Base-by-base conservation (phyloP, 352 stramenopile genomes). In the Globisporangium rhizosaccharum region DNA sequence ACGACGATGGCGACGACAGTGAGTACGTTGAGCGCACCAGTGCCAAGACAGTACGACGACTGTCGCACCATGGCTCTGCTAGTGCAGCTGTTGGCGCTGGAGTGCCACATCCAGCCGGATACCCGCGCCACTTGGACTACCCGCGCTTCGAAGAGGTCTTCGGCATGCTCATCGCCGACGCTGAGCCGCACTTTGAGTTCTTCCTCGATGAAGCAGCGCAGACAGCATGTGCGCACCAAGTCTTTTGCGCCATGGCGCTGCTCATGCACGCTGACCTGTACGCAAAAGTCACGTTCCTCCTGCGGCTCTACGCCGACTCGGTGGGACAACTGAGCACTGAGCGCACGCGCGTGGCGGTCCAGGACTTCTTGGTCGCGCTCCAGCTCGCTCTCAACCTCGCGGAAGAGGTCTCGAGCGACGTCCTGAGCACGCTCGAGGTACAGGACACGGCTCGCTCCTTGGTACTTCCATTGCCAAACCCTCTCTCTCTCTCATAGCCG, bases 121-220 rank as follows among this genome's bases (percentile, higher is more conserved):
- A 88, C 60, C 67, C 77, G 8, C 76, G 78, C 10, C 70, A 76
- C 51, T 59, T 92, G 36, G 63, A 69, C 20, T 62, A 71, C 8
- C 14, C 52, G 14, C 71, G 86, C 36, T 92, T 92, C 61, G 79
- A 90, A 46, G 82, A 92, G 42, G 64, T 92, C 2, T 90, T 90
- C 48, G 82, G 80, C 14, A 78, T 90, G 73, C 71, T 92, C 3
- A 65, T 92, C 47, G 59, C 72, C 0, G 80, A 92, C 50, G 65
- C 71, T 0, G 71, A 85, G 37, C 82, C 76, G 5, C 82, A 90
- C 56, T 92, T 89, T 39, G 63, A 55, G 36, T 87, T 88, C 53
- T 90, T 90, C 66, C 62, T 79, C 39, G 25, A 70, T 51, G 50
- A 57, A 18, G 62, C 66, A 18, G 11, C 42, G 23, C 62, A 70